Percentiles rank a stretch among this genome's conserved stretches.
These are phyloP conservation scores for Auricularia sp. DNA, from an alignment of 768 basidiomycete species.

Conservation along the genomic window DNA sequence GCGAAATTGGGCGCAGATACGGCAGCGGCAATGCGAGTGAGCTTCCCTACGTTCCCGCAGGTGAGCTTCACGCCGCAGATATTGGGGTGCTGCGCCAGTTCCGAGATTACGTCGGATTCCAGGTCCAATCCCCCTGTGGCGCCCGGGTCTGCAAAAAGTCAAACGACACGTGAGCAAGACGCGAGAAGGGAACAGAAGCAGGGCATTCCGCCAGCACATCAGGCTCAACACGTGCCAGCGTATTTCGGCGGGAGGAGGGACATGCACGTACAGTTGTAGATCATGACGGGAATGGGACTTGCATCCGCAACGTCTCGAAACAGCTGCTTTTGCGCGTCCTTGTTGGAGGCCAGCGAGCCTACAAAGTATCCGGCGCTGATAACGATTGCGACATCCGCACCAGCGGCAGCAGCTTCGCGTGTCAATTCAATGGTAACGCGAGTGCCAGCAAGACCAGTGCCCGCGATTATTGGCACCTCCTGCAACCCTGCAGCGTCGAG, in stretches of 20 bases:
- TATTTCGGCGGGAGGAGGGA: not conserved
- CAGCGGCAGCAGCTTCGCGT: constrained; percentile 69
- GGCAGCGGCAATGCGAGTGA: constrained; percentile 69
- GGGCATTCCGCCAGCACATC: not conserved
- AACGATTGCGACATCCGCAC: constrained; percentile 80
- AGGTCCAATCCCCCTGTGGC: constrained; percentile 85
- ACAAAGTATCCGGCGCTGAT: constrained; percentile 85
- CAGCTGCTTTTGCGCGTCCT: constrained; percentile 64
- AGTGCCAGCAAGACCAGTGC: constrained; percentile 80
- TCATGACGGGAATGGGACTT: constrained; percentile 78
- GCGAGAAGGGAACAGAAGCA: not conserved
- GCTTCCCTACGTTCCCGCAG: constrained; percentile 89
- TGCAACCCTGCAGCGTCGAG: constrained; percentile 56
- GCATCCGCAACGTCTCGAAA: constrained; percentile 67
- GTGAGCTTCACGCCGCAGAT: constrained; percentile 84
- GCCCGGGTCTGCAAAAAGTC: constrained; percentile 52
- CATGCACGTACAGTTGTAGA: constrained; percentile 68
- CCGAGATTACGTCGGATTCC: constrained; percentile 77
- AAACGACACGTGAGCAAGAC: not conserved
- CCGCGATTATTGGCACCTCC: constrained; percentile 64
- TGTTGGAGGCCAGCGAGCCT: constrained; percentile 47
- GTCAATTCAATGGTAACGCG: constrained; percentile 70
- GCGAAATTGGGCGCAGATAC: constrained; percentile 50
- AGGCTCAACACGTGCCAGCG: not conserved
- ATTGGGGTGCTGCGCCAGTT: constrained; percentile 70